Evolutionary conservation across 306 rosid genomes (phyloP).

Genomic region (Bauhinia variegata): DNA sequence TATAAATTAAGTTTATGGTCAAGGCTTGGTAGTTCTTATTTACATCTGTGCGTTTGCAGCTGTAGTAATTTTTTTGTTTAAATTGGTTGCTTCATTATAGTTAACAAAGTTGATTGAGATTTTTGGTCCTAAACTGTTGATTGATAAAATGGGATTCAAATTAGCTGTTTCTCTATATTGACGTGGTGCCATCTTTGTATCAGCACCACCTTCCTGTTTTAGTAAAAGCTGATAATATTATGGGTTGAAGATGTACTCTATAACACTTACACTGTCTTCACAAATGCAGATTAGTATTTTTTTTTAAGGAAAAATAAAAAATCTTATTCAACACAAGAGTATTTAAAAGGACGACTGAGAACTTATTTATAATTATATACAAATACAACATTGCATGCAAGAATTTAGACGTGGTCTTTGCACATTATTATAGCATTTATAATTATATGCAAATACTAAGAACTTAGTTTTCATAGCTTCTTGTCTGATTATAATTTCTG

Average conservation of each 20-base stretch:
- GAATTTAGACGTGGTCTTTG: slow-evolving; percentile 14
- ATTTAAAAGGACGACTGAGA: slow-evolving; percentile 4
- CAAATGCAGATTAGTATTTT: no score
- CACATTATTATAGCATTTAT: no score
- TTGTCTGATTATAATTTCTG: slow-evolving; percentile 25
- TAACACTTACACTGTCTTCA: background rate
- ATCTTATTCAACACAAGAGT: background rate
- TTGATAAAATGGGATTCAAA: no score
- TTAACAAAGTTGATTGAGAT: background rate
- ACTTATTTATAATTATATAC: slow-evolving; percentile 17
- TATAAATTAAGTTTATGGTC: slow-evolving; percentile 19
- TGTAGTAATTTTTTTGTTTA: slow-evolving; percentile 13
- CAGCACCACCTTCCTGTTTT: slow-evolving; percentile 19
- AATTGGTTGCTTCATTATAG: slow-evolving; percentile 21
- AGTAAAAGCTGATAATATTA: background rate
- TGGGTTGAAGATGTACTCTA: slow-evolving; percentile 1
- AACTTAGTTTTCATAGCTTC: slow-evolving; percentile 19
- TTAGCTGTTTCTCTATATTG: background rate
- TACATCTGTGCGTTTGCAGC: slow-evolving; percentile 1
- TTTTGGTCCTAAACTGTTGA: no score
- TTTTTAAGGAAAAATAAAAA: no score
- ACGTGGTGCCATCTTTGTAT: background rate
- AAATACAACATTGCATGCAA: slow-evolving; percentile 19
- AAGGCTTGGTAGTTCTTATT: slow-evolving; percentile 21
- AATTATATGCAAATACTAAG: slow-evolving; percentile 22